A percentile compares a stretch with the other conserved stretches of the same genome.
phyloP scores from a whole-genome alignment of 768 basidiomycete genomes.

The Boletellus sp. region DNA sequence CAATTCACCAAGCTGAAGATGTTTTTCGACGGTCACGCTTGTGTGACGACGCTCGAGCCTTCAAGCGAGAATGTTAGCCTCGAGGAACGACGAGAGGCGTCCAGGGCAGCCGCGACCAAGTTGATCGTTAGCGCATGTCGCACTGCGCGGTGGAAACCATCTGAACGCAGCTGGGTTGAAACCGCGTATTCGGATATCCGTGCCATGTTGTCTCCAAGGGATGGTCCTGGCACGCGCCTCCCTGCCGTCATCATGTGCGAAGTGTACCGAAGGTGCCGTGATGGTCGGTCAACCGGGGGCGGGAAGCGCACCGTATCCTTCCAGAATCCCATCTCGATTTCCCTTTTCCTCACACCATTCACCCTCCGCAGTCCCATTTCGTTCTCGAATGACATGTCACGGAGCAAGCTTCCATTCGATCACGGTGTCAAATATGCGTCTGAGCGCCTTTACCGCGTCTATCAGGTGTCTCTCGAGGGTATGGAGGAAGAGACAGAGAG shows the following conservation, averaged over 20 bases:
- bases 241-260: conserved; percentile 28
- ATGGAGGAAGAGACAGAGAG: conserved; percentile 7
- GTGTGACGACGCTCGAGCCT: conserved; percentile 30
- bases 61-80: conserved; percentile 8
- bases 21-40: conserved; percentile 30
- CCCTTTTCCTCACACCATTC: conserved; percentile 9
- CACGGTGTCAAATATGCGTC: conserved; percentile 4
- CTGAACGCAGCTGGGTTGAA: conserved; percentile 26
- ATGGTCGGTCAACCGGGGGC: background rate
- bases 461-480: conserved; percentile 13
- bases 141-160: conserved; percentile 25
- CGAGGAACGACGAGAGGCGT: conserved; percentile 21
- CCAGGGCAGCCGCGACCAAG: conserved; percentile 18
- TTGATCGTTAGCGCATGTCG: conserved; percentile 22
- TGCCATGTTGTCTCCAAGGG: conserved; percentile 19
- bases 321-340: conserved; percentile 18
- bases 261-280: background rate
- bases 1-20: conserved; percentile 25
- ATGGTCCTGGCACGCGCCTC: background rate
- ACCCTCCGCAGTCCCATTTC: conserved; percentile 23
- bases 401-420: conserved; percentile 22
- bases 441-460: conserved; percentile 19
- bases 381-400: conserved; percentile 13
- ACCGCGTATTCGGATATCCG: conserved; percentile 26
- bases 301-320: conserved; percentile 24